These are phyloP conservation scores for Scytalidium sp. DNA, from an alignment of 2,329 filamentous ascomycete genomes.

Conservation along the genomic window DNA sequence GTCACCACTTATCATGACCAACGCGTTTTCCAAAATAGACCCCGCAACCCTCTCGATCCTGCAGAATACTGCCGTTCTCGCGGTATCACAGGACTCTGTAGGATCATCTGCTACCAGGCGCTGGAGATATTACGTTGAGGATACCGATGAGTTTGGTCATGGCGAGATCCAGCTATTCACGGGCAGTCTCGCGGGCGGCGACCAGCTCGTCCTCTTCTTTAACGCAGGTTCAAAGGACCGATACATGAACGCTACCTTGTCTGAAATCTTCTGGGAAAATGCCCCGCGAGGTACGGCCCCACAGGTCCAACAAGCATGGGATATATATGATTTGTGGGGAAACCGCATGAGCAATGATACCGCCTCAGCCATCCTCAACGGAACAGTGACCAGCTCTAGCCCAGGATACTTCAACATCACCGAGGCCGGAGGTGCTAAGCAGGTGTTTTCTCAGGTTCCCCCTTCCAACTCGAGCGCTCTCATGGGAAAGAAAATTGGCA, in stretches of 20 bases:
- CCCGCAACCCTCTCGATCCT: conserved; percentile 34
- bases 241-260: conserved; percentile 46
- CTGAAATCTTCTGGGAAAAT: conserved; percentile 49
- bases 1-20: conserved; percentile 27
- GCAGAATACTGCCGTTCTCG: conserved; percentile 39
- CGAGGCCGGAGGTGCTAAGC: conserved; percentile 44
- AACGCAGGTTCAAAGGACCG: conserved; percentile 42
- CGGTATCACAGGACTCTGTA: conserved; percentile 37
- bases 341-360: conserved; percentile 47
- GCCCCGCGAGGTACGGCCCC: conserved; percentile 38
- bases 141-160: conserved; percentile 37
- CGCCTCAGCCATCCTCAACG: conserved; percentile 37
- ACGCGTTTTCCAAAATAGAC: conserved; percentile 26
- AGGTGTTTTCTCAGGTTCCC: conserved; percentile 29
- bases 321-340: conserved; percentile 53
- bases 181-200: conserved; percentile 41
- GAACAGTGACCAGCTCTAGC: conserved; percentile 12
- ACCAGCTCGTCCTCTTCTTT: conserved; percentile 43
- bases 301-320: conserved; percentile 43
- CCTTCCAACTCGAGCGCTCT: neutral
- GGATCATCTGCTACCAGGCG: conserved; percentile 38
- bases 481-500: conserved; percentile 36
- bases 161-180: conserved; percentile 49
- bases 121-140: conserved; percentile 40
- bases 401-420: conserved; percentile 40